Conservation (phyloP, 1,139 yeast species). For the Zygosaccharomyces pseudobailii region DNA sequence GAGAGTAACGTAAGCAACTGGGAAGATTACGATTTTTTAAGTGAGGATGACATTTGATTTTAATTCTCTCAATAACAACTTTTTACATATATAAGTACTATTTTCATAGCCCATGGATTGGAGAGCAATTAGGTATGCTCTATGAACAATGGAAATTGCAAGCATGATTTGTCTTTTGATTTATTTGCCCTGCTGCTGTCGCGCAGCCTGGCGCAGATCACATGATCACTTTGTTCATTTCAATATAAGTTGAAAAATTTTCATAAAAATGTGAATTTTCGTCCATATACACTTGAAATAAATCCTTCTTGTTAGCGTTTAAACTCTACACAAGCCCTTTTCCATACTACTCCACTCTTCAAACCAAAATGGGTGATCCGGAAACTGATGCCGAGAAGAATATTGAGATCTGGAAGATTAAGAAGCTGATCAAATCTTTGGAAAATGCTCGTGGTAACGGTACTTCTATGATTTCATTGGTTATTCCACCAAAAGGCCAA, state of each 20-base stretch:
- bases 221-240: background rate
- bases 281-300: background rate
- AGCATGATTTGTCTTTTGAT: background rate
- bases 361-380: constrained; percentile 17
- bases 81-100: background rate
- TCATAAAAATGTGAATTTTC: background rate
- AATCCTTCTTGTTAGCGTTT: background rate
- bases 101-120: background rate
- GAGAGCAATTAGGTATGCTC: background rate
- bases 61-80: background rate
- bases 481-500: constrained; percentile 94
- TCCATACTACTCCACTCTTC: background rate
- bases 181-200: background rate
- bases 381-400: constrained; percentile 84
- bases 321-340: background rate
- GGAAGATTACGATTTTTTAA: constrained; percentile 28
- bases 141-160: background rate
- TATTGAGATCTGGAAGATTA: constrained; percentile 98
- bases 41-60: constrained; percentile 21
- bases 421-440: constrained; percentile 80
- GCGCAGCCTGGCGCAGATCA: background rate
- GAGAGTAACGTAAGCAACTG: constrained; percentile 7
- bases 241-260: background rate
- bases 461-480: constrained; percentile 95
- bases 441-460: constrained; percentile 96